Percentiles rank a stretch among this genome's conserved stretches.
These are phyloP conservation scores for Circinella minor DNA, from an alignment of 371 early-diverging fungal genomes.

Conservation along the genomic window DNA sequence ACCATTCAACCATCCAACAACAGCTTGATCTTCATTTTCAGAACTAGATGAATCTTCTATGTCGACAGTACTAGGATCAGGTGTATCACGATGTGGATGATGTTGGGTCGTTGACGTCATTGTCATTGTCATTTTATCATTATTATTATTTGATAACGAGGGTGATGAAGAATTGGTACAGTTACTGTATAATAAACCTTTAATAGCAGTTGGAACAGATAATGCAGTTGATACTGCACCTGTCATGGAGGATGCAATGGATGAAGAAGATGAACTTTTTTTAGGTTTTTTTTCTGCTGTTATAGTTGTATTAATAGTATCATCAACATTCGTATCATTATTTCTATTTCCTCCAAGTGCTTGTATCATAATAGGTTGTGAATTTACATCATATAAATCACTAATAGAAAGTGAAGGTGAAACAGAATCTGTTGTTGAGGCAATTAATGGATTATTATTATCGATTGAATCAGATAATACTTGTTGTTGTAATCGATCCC, in stretches of 20 bases:
- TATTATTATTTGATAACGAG: not conserved
- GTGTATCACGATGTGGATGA: not conserved
- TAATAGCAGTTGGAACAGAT: slow-evolving; percentile 36
- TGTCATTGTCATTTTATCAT: not conserved
- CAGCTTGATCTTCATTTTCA: slow-evolving; percentile 43
- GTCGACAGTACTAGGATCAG: slow-evolving; percentile 19
- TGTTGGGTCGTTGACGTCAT: not conserved
- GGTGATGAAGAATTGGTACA: no score
- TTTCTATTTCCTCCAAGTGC: slow-evolving; percentile 13
- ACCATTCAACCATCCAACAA: slow-evolving; percentile 42
- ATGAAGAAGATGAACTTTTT: slow-evolving; percentile 1
- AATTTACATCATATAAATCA: slow-evolving; percentile 39
- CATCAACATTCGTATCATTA: no score
- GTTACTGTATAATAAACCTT: slow-evolving; percentile 34
- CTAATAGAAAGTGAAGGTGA: slow-evolving; percentile 46
- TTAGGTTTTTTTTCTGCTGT: not conserved
- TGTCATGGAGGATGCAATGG: slow-evolving; percentile 16
- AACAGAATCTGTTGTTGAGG: slow-evolving; percentile 17
- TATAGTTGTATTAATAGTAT: no score
- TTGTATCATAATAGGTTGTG: slow-evolving; percentile 34
- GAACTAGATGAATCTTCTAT: slow-evolving; percentile 37
- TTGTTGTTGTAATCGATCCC: slow-evolving; percentile 29
- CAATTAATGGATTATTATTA: not conserved
- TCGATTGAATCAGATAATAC: not conserved
- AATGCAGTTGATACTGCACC: slow-evolving; percentile 40